Evolutionary conservation across 179 eudicot genomes (phyloP), one percentile per base, ranked within the genome.

Genomic region (Beta lomatogona): DNA sequence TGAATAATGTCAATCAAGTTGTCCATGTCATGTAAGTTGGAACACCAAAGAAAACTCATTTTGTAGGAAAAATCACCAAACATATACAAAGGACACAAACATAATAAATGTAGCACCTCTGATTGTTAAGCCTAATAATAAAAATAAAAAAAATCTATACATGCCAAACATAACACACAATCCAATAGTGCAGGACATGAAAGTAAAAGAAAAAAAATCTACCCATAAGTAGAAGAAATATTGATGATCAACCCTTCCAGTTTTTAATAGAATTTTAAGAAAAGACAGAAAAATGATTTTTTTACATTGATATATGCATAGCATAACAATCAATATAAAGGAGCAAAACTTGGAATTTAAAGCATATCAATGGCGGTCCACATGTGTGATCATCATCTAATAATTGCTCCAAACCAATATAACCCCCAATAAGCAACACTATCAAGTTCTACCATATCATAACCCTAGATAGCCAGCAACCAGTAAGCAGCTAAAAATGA

Each of bases 351-450:
- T 73, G 25, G 18, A 6, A 57, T 31, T 74, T 25, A 74, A 15
- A n/a, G n/a, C 64, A 53, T 28, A 54, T 16, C 41, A n/a, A n/a
- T n/a, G n/a, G 4, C 16, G 44, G 36, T 61, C 13, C 15, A 58
- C 31, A 44, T n/a, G n/a, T n/a, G n/a, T n/a, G n/a, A n/a, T n/a
- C n/a, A n/a, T n/a, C n/a, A n/a, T n/a, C n/a, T n/a, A n/a, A n/a
- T n/a, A n/a, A n/a, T n/a, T n/a, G n/a, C n/a, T n/a, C 41, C 5
- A 45, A 83, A 79, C 16, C 66, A 79, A 65, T 28, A 54, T 12
- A 9, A 46, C n/a, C 25, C 59, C 18, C 22, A 15, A 54, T 36
- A 69, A 53, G 12, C 54, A 75, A 44, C 64, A 53, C 8, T 53
- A 75, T 79, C 76, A 45, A 70, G 36, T 28, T 74, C 13, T 18